Evolutionary conservation across 495 filamentous ascomycete species (phyloP).

Genomic region (Daldinia grandis): DNA sequence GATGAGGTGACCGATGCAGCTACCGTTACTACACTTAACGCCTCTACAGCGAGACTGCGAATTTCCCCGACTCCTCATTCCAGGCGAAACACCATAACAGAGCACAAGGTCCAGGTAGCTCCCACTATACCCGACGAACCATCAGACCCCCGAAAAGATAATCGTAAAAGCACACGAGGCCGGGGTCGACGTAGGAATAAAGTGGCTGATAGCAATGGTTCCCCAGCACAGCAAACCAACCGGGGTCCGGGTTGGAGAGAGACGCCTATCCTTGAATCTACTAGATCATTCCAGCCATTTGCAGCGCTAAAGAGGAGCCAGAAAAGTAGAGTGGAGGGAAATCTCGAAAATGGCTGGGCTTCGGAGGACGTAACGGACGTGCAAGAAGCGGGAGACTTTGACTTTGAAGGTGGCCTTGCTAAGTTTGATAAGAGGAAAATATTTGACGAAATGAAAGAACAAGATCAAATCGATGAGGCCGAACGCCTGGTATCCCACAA

Average conservation of each 20-base stretch:
- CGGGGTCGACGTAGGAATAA: slow-evolving; percentile 43
- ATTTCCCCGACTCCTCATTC: slow-evolving; percentile 20
- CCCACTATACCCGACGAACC: slow-evolving; percentile 20
- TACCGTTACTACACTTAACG: slow-evolving; percentile 10
- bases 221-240: slow-evolving; percentile 36
- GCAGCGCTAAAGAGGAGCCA: slow-evolving; percentile 63
- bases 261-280: slow-evolving; percentile 77
- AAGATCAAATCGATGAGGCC: slow-evolving; percentile 87
- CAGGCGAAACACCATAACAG: not conserved
- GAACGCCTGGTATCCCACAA: slow-evolving; percentile 91
- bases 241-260: slow-evolving; percentile 81
- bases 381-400: slow-evolving; percentile 93
- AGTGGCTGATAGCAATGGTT: slow-evolving; percentile 17
- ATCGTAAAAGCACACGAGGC: slow-evolving; percentile 46
- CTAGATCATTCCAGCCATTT: slow-evolving; percentile 64
- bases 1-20: slow-evolving; percentile 38
- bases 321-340: slow-evolving; percentile 56
- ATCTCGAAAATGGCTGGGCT: slow-evolving; percentile 87
- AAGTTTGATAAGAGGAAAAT: slow-evolving; percentile 93
- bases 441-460: slow-evolving; percentile 86
- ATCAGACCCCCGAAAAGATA: slow-evolving; percentile 41
- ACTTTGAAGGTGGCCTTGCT: slow-evolving; percentile 85
- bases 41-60: slow-evolving; percentile 15
- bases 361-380: slow-evolving; percentile 97
- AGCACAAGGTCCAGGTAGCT: slow-evolving; percentile 16